These are phyloP conservation scores for Leptoxyphium fumago DNA, from an alignment of 2,329 filamentous ascomycete genomes.

Conservation along the genomic window DNA sequence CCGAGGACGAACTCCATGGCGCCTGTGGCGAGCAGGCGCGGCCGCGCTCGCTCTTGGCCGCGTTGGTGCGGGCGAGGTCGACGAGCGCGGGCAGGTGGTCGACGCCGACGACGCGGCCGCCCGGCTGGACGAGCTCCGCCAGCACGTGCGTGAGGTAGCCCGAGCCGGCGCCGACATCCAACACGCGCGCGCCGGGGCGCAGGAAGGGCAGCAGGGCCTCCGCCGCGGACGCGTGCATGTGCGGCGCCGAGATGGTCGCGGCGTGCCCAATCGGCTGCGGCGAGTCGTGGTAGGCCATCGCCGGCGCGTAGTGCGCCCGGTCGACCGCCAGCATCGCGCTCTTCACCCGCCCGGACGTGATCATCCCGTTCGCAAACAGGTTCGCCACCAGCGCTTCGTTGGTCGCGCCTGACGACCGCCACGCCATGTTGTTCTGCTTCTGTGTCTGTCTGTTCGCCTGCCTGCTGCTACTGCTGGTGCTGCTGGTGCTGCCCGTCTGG, in stretches of 20 bases:
- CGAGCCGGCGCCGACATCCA: slow-evolving; percentile 35
- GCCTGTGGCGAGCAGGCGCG: slow-evolving; percentile 47
- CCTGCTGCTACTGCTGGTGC: too few relatives aligned
- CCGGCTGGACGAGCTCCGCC: slow-evolving; percentile 54
- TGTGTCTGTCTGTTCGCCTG: too few relatives aligned
- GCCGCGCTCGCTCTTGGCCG: slow-evolving; percentile 28
- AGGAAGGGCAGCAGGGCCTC: slow-evolving; percentile 48
- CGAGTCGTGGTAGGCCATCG: slow-evolving; percentile 55
- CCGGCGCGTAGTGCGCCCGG: slow-evolving; percentile 66
- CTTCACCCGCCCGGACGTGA: slow-evolving; percentile 56
- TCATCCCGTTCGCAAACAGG: slow-evolving; percentile 55
- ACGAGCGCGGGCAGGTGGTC: slow-evolving; percentile 35
- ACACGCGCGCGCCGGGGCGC: slow-evolving; percentile 32
- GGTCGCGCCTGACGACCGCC: slow-evolving; percentile 63
- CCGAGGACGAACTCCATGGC: slow-evolving; percentile 57
- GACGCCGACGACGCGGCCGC: slow-evolving; percentile 26
- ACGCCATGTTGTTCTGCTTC: slow-evolving; percentile 65
- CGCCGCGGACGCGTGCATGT: slow-evolving; percentile 55
- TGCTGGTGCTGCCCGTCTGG: too few relatives aligned
- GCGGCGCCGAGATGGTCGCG: slow-evolving; percentile 58
- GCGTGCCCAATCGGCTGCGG: slow-evolving; percentile 53
- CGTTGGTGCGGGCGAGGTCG: slow-evolving; percentile 26
- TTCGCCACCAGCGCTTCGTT: slow-evolving; percentile 70
- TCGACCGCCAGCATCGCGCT: slow-evolving; percentile 78
- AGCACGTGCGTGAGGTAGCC: slow-evolving; percentile 79